These are phyloP conservation scores for Aspergillus carlsbadensis DNA, from an alignment of 495 filamentous ascomycete genomes.

Conservation along the genomic window DNA sequence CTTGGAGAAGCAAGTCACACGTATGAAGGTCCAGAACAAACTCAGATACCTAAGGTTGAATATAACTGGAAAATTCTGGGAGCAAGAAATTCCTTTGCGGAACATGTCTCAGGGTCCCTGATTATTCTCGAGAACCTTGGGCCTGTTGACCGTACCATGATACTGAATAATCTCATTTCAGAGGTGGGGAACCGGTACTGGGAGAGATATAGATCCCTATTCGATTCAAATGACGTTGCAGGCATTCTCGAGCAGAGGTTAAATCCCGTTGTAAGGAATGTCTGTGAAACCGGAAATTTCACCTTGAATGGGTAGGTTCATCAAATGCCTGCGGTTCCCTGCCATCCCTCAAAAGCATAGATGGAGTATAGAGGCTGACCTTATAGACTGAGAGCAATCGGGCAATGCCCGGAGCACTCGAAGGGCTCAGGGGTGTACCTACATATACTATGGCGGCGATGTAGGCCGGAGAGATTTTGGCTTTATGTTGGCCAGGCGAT, in stretches of 20 bases:
- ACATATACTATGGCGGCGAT: conserved; percentile 6
- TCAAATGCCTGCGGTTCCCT: neutral
- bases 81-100: too few species aligned
- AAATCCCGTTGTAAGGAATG: neutral
- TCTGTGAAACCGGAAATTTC: neutral
- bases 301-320: neutral
- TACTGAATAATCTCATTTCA: neutral
- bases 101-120: too few species aligned
- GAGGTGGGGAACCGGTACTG: neutral
- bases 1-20: too few species aligned
- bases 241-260: neutral
- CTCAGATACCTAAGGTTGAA: too few species aligned
- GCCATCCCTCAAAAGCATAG: neutral
- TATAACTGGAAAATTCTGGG: too few species aligned
- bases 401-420: neutral
- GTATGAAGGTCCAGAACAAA: too few species aligned
- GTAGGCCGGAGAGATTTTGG: conserved; percentile 7
- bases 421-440: conserved; percentile 7
- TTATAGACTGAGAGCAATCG: neutral
- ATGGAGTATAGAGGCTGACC: neutral
- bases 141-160: neutral
- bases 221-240: neutral
- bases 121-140: conserved; percentile 6
- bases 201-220: neutral
- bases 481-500: conserved; percentile 16